These are phyloP conservation scores for Oemleria cerasiformis DNA, from an alignment of 306 rosid genomes.

Conservation along the genomic window DNA sequence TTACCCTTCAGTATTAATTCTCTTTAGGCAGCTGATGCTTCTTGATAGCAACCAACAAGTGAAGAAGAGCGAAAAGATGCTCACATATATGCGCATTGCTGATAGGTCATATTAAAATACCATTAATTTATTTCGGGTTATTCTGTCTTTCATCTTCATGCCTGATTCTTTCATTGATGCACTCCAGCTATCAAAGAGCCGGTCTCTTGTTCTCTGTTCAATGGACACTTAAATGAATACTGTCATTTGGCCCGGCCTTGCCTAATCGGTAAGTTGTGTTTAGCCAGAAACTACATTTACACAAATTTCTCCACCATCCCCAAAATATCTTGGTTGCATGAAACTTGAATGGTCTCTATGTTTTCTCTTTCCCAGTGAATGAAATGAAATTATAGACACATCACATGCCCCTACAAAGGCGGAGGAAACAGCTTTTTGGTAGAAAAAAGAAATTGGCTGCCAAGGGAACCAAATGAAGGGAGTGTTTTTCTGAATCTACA, in stretches of 20 bases:
- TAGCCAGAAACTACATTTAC: neutral
- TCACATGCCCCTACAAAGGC: slow-evolving; percentile 6
- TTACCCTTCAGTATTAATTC: neutral
- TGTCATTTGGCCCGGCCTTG: neutral
- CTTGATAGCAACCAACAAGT: neutral
- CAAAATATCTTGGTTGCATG: neutral
- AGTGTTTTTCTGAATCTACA: neutral
- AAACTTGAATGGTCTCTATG: neutral
- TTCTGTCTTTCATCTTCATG: neutral
- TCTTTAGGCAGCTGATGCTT: neutral
- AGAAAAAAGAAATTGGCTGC: slow-evolving; percentile 18
- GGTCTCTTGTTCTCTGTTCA: neutral
- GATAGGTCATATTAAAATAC: neutral
- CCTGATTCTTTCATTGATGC: neutral
- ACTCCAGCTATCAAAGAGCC: neutral
- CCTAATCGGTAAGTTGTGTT: slow-evolving; percentile 1
- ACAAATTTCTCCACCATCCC: neutral
- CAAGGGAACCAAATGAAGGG: slow-evolving; percentile 24
- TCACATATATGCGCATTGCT: neutral
- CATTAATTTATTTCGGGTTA: neutral
- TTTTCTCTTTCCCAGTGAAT: neutral
- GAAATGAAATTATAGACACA: slow-evolving; percentile 3
- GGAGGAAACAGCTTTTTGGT: slow-evolving; percentile 6
- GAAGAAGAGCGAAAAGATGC: neutral
- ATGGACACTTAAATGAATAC: neutral